Conservation (phyloP, 2,329 filamentous ascomycete genomes). For the Diaporthe citrichinensis region DNA sequence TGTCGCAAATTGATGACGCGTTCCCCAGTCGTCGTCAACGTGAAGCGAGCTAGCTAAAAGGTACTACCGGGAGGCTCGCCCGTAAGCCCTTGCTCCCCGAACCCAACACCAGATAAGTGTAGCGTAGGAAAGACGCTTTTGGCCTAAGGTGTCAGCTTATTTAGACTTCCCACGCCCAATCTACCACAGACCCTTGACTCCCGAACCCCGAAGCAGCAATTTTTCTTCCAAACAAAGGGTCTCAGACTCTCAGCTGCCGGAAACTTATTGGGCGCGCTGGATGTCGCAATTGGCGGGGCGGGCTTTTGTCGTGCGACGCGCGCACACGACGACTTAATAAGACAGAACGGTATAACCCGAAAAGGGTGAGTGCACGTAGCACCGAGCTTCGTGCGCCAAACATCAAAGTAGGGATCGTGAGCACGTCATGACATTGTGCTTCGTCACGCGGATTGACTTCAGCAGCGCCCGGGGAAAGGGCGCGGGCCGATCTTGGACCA, state of each 20-base stretch:
- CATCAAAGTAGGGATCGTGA: background rate
- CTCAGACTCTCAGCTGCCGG: conserved; percentile 6
- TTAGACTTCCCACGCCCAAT: background rate
- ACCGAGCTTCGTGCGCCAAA: conserved; percentile 1
- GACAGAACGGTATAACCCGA: conserved; percentile 22
- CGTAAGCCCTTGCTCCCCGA: background rate
- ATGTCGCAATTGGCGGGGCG: background rate
- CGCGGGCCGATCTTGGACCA: conserved; percentile 4
- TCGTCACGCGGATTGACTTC: background rate
- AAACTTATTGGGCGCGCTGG: background rate
- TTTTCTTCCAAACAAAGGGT: background rate
- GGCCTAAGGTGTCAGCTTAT: conserved; percentile 18
- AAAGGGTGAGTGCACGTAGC: background rate
- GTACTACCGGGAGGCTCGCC: background rate
- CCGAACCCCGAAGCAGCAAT: background rate
- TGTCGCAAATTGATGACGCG: conserved; percentile 26
- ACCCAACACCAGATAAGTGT: background rate
- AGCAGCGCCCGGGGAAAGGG: background rate
- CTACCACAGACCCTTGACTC: background rate
- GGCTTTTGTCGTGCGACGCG: conserved; percentile 9
- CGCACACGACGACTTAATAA: conserved; percentile 20
- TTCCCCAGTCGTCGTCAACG: conserved; percentile 20
- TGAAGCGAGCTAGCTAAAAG: conserved; percentile 17
- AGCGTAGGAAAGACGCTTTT: background rate
- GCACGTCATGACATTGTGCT: background rate